Conservation (phyloP, 2,329 filamentous ascomycete species). For the Colletotrichum tropicicola region DNA sequence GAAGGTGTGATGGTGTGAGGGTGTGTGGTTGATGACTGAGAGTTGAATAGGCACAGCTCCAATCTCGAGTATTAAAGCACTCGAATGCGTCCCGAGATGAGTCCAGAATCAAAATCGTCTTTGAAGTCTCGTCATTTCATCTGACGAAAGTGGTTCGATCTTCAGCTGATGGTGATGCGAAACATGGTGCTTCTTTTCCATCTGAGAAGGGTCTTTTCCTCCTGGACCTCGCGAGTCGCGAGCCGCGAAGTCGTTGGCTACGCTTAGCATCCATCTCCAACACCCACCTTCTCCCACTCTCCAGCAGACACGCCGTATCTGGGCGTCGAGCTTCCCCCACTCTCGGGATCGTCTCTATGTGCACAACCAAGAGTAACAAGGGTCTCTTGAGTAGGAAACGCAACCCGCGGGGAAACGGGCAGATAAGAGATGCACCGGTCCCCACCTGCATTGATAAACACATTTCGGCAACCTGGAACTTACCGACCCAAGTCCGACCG, state of each 20-base stretch:
- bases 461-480: neutral
- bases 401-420: conserved; percentile 1
- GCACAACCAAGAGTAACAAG: neutral
- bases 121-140: neutral
- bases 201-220: neutral
- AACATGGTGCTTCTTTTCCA: neutral
- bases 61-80: neutral
- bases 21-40: neutral
- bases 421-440: neutral
- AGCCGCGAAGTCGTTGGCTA: neutral
- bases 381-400: neutral
- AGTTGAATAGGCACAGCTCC: neutral
- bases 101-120: neutral
- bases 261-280: neutral
- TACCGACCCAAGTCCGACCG: neutral
- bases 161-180: neutral
- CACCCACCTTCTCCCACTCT: neutral
- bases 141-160: neutral
- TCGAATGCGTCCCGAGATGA: too few species aligned
- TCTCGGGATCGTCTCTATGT: neutral
- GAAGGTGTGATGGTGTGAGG: too few species aligned
- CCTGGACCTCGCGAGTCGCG: neutral
- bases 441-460: neutral
- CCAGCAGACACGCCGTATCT: neutral
- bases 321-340: neutral